Evolutionary conservation across 306 rosid species (phyloP), one percentile per base, ranked within the genome.

Genomic region (Sphenostylis stenocarpa): DNA sequence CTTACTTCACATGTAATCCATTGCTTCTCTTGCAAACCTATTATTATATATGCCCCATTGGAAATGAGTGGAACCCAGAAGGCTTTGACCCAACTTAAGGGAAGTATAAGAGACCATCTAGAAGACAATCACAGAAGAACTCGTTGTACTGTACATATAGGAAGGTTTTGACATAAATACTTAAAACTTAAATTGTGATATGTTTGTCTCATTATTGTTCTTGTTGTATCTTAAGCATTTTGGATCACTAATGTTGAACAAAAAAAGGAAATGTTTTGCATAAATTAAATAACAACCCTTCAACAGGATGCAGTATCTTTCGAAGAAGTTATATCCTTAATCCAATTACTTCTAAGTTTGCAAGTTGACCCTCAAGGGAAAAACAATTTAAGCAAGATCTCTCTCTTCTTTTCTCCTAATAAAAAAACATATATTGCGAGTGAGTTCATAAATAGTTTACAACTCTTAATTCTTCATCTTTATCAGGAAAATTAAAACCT

Each of bases 1-100:
- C n/a, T n/a, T n/a, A n/a, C 97, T 19, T 88, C 96, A 84, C 86
- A 81, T 38, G 96, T 84, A 77, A 91, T 75, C 97, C 94, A 90
- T 44, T 84, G 94, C 82, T 85, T 94, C 88, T 91, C 98, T 75
- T 89, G 89, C 88, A 94, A 85, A 71, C 98, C 97, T 36, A 94
- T 85, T n/a, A n/a, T n/a, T 65, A 86, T 97, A 80, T 67, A 89
- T 49, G 92, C 97, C 61, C 98, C 97, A 66, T 77, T 87, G 53
- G 88, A 81, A 82, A 88, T 60, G 21, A 94, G 88, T 58, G 91
- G 87, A 80, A 84, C 77, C 98, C 94, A 94, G 84, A 94, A 94
- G 77, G 89, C 90, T 84, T 63, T 94, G 52, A 87, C 87, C 98
- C 97, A 94, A 87, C 90, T 88, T 79, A 91, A 78, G 61, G 98